Base-by-base conservation (phyloP, 164 flowering plant genomes). In the Amborella trichopoda region DNA sequence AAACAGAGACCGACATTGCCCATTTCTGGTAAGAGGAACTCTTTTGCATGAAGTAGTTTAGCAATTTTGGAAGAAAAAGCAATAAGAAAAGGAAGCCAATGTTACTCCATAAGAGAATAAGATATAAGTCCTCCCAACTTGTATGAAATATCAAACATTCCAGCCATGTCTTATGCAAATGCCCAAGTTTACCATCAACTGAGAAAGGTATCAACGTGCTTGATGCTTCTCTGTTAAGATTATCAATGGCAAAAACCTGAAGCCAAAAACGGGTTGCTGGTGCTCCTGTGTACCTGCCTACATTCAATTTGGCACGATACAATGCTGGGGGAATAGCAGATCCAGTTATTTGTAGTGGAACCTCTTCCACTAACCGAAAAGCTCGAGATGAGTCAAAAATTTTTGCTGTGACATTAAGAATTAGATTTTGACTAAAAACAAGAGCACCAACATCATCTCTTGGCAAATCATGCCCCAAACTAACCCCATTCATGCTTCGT, bases 181-280 rank as follows among this genome's bases (percentile, higher is more conserved):
- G 40, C 16, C 53, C 53, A 30, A 16, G 40, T 48, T 41, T 40
- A 18, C 59, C 47, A 25, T 47, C 53, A 16, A 48, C 46, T 28
- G 59, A 55, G 30, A 55, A 55, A 20, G 59, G 53, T 14, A 39
- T 48, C 27, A 19, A 26, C 28, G 23, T 28, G 11, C 46, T 55
- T 40, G 59, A 27, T 23, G 48, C 48, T 18, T 3, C 47, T 46
- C 40, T 21, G 3, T 53, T 53, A 30, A 40, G 23, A 28, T 28
- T 24, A 48, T 55, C 59, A 17, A 30, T 17, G 6, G 48, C 59
- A 10, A 23, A 16, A n/a, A 55, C 53, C 26, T 55, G 53, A 14
- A 55, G 24, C 59, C 59, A 48, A 53, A 55, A 55, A 18, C 53
- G 59, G 14, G 46, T 38, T 28, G 47, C 52, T 16, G 59, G 48